Base-by-base conservation (phyloP, 192 early-diverging fungal species). In the Backusella liffmaniae region DNA sequence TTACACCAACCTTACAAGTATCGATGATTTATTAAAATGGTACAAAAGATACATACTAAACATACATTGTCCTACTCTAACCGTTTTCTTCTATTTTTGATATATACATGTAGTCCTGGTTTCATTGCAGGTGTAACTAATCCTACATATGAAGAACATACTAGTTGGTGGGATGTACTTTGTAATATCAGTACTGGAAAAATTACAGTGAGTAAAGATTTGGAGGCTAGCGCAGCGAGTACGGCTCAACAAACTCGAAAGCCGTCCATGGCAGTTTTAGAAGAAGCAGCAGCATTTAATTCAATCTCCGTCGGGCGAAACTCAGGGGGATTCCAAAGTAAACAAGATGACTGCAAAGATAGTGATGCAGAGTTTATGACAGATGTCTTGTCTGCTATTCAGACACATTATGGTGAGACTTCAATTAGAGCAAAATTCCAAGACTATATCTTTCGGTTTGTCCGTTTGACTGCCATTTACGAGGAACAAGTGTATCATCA, bases 71-170 rank as follows among this genome's bases (percentile, higher is more conserved):
- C 32, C 68, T 23, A 32, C 66, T 37, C 6, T 51, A 51, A 23
- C 4, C 32, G 26, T 35, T 32, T 46, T 72, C 21, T 32, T 32
- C 30, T 32, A 59, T 41, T 71, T 34, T 73, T 79, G 23, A 35
- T 36, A 37, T 26, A 13, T 62, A 62, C 21, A 59, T 71, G 26
- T 77, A 90, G 88, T 72, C 88, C 94, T 23, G 96, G 95, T 6
- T 98, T 94, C 82, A 96, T 98, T 82, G 97, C 97, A 4, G 97
- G 97, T 16, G 96, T 97, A 10, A 97, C 97, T 0, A 97, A 98
- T 82, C 94, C 95, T n/a, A 89, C 93, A 1, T 96, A 98, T 85
- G 96, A 97, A 78, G 94, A 97, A 77, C 92, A 96, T 41, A 88
- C 93, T 13, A 85, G 90, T 67, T 96, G 96, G 95, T 98, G 96